Base-by-base conservation (phyloP, 2,329 filamentous ascomycete species). In the Phyllosticta citribraziliensis region DNA sequence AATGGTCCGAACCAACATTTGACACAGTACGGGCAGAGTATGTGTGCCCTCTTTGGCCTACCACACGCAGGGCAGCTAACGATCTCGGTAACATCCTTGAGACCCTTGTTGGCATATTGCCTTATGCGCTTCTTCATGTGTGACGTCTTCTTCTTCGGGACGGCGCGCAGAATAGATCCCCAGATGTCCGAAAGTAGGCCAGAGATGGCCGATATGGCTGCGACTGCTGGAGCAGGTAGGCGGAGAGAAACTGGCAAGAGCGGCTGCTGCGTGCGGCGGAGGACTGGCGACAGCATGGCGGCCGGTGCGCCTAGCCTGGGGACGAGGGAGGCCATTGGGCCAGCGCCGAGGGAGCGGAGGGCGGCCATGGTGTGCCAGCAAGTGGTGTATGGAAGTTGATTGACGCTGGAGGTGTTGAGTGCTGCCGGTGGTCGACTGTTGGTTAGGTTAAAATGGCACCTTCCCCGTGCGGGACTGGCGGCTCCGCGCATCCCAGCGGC, bases 121-220 rank as follows among this genome's bases (percentile, higher is more conserved):
- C 95, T 85, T 72, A 91, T 87, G 68, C 94, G 84, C 82, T 91
- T 96, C 80, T 94, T 96, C 80, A 90, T 90, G 75, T 99, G 91
- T 52, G 93, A 97, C 35, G 91, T 95, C 84, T 97, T 99, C 80
- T 96, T 97, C 83, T 99, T 99, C 5, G 94, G 94, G 17, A 97
- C 94, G 1, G 94, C 94, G 66, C 87, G 87, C 67, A 99, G 81
- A 54, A 99, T 84, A 5, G 89, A 91, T 67, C 97, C 93, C 93
- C 93, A 97, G 69, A 99, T 86, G 65, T 88, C 89, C 61, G 84
- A 86, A 22, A 96, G 76, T n/a, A 91, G 71, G 5, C 82, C 72
- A 1, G 74, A 72, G 24, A 73, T 63, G 10, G 68, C 66, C 3
- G 72, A 68, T 62, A 75, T 69, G 4, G 70, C 69, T 59, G 72